Base-by-base conservation (phyloP, 805 yeast genomes). In the Ogataea minuta region DNA sequence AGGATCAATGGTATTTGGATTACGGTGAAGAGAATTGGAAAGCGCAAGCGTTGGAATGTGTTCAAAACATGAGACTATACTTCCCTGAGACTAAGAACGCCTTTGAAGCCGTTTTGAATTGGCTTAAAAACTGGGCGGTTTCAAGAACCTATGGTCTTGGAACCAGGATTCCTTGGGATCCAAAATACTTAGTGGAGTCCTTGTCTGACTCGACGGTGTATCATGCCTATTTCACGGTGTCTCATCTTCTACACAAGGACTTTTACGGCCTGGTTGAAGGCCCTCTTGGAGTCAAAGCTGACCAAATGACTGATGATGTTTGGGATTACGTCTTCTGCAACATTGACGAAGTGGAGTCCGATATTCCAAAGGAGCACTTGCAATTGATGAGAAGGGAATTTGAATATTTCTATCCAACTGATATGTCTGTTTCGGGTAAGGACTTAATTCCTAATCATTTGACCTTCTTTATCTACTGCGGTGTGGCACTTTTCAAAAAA, bases 111-210 rank as follows among this genome's bases (percentile, higher is more conserved):
- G 95, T 86, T 43, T 73, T 93, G 57, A 95, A 83, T 52, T 93
- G 99, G 99, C 78, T 93, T 58, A 86, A 84, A 70, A 90, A 89
- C 72, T 93, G 99, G 99, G 98, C 99, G 36, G 87, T 93, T 44
- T 87, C 95, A 43, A 85, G 99, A 73, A 82, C 95, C 41, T 93
- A 87, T 55, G 99, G 99, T 62, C 74, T 93, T 52, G 99, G 99
- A 63, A 81, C 97, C 42, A 81, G 71, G 60, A 77, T 93, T 51
- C 99, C 99, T 43, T 93, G 99, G 99, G 99, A 93, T 70, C 83
- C 84, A 50, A 81, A 82, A 61, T 90, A 84, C 59, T 76, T 93
- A 57, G 91, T 93, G 41, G 99, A 93, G 70, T 88, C 96, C 14
- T 74, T 93, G 54, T 86, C 96, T 25, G 99, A 93, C 66, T 91